Conservation (phyloP, 805 yeast species). For the Pichia thaimueangensis region DNA sequence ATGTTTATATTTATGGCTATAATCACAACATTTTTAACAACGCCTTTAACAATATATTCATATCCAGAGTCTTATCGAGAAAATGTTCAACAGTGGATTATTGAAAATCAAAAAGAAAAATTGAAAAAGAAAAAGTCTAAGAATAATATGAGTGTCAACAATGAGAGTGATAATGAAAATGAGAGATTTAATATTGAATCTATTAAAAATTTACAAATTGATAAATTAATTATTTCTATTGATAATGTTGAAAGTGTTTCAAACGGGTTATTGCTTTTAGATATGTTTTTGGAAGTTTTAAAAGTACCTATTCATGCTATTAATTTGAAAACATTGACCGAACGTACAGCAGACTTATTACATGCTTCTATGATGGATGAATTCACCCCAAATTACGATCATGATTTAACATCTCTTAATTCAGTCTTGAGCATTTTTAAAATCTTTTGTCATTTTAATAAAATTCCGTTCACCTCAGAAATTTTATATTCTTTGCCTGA, state of each 20-base stretch:
- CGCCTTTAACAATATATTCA: slow-evolving; percentile 57
- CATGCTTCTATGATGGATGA: slow-evolving; percentile 47
- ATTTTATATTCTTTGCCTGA: slow-evolving; percentile 27
- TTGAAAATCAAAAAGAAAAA: slow-evolving; percentile 13
- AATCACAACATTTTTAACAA: slow-evolving; percentile 70
- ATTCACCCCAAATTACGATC: slow-evolving; percentile 11
- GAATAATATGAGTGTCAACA: slow-evolving; percentile 21
- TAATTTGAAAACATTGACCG: slow-evolving; percentile 53
- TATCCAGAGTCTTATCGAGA: slow-evolving; percentile 62
- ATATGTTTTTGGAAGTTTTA: slow-evolving; percentile 21
- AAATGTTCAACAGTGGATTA: slow-evolving; percentile 33
- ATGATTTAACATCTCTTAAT: slow-evolving; percentile 31
- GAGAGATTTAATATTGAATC: not conserved
- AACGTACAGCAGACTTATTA: slow-evolving; percentile 62
- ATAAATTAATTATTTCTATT: slow-evolving; percentile 22
- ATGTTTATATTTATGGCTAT: slow-evolving; percentile 84
- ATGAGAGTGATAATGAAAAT: slow-evolving; percentile 10
- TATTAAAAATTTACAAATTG: slow-evolving; percentile 15
- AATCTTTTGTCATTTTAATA: slow-evolving; percentile 27
- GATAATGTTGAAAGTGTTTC: slow-evolving; percentile 26
- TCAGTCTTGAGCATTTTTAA: slow-evolving; percentile 30
- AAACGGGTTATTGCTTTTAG: slow-evolving; percentile 25
- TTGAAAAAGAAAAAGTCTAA: not conserved
- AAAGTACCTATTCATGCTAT: slow-evolving; percentile 40
- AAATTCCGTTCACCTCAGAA: slow-evolving; percentile 28